phyloP scores from a whole-genome alignment of 2,329 filamentous ascomycete species.

The Phyllosticta paracitricarpa region DNA sequence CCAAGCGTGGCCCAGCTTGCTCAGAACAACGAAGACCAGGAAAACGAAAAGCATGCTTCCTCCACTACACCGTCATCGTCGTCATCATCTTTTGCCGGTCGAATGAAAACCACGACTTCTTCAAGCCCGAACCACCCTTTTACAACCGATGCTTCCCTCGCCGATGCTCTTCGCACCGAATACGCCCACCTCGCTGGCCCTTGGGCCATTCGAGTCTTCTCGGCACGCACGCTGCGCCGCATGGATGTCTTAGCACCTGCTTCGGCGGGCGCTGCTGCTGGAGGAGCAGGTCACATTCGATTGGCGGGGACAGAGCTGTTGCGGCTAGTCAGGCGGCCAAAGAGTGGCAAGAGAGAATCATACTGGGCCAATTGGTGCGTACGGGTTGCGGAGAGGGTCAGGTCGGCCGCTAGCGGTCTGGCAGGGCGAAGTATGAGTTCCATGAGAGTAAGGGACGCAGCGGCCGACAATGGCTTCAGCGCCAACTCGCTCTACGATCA shows the following conservation, averaged over 20 bases:
- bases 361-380: neutral
- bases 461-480: neutral
- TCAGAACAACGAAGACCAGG: neutral
- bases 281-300: neutral
- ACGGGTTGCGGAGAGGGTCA: neutral
- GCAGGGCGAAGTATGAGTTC: neutral
- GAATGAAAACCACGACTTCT: neutral
- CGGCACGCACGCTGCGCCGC: slow-evolving; percentile 2
- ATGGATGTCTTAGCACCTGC: slow-evolving; percentile 3
- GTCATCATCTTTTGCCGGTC: neutral
- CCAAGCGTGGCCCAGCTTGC: neutral
- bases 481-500: neutral
- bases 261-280: neutral
- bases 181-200: slow-evolving; percentile 6
- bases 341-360: neutral
- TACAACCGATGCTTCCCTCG: slow-evolving; percentile 6
- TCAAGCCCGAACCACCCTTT: neutral
- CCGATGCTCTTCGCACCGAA: slow-evolving; percentile 2
- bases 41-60: neutral
- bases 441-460: neutral
- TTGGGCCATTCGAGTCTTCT: slow-evolving; percentile 8
- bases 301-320: neutral
- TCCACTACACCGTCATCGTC: neutral
- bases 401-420: neutral
- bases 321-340: neutral